These are phyloP conservation scores for Alternaria dauci DNA, from an alignment of 2,329 filamentous ascomycete genomes.

Conservation along the genomic window DNA sequence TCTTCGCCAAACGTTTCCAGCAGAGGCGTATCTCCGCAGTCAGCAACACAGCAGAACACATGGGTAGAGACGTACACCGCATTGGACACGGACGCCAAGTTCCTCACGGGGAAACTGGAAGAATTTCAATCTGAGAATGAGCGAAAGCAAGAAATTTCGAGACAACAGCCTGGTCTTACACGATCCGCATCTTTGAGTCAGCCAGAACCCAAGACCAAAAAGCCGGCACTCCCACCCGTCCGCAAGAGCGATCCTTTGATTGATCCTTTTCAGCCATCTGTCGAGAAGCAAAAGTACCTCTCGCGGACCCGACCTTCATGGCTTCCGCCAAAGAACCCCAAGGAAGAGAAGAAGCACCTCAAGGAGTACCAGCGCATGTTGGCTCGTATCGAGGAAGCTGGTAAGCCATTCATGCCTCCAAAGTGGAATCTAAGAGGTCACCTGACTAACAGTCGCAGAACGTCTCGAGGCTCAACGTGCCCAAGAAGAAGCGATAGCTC, in stretches of 20 bases:
- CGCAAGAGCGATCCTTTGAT: conserved; percentile 82
- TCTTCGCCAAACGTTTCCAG: conserved; percentile 30
- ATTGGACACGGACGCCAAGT: conserved; percentile 75
- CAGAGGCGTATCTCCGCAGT: conserved; percentile 33
- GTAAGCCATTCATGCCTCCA: conserved; percentile 45
- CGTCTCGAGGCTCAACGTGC: conserved; percentile 48
- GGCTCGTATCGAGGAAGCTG: conserved; percentile 66
- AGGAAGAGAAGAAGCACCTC: conserved; percentile 88
- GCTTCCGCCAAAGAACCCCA: conserved; percentile 86
- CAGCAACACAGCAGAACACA: conserved; percentile 67
- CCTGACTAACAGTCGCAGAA: conserved; percentile 35
- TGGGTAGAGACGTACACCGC: conserved; percentile 76
- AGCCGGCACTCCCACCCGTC: conserved; percentile 66
- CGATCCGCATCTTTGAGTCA: conserved; percentile 42
- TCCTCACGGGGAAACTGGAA: conserved; percentile 80
- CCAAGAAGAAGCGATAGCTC: conserved; percentile 60
- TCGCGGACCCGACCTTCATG: conserved; percentile 81
- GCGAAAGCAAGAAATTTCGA: conserved; percentile 60
- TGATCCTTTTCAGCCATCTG: conserved; percentile 82
- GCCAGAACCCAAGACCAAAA: conserved; percentile 58
- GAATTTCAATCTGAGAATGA: conserved; percentile 73
- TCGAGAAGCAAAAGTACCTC: conserved; percentile 85
- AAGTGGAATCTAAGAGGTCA: background rate
- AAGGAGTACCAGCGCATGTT: conserved; percentile 88
- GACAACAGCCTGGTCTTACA: conserved; percentile 55